These are phyloP conservation scores for Hypholoma sublateritium DNA, from an alignment of 768 basidiomycete genomes.

Conservation along the genomic window DNA sequence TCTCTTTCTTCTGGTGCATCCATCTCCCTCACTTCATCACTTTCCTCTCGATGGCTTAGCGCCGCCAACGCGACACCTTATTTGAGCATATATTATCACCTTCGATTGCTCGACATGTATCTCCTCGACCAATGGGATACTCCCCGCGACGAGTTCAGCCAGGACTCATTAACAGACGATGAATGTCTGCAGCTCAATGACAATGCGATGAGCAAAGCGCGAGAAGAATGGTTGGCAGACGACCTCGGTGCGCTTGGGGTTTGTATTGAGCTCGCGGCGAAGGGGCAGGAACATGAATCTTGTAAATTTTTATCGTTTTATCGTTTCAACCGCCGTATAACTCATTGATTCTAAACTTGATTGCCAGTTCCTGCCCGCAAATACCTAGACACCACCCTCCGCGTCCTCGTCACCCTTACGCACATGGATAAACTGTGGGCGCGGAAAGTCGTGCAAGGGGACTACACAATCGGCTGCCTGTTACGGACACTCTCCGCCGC, in stretches of 20 bases:
- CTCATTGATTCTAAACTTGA: not conserved
- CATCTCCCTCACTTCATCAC: slow-evolving; percentile 35
- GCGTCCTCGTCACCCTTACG: slow-evolving; percentile 71
- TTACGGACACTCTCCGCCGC: slow-evolving; percentile 46
- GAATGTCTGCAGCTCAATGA: slow-evolving; percentile 9
- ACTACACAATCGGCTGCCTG: slow-evolving; percentile 45
- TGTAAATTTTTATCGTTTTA: slow-evolving; percentile 14
- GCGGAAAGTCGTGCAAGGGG: slow-evolving; percentile 44
- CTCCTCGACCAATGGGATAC: slow-evolving; percentile 57
- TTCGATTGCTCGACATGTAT: slow-evolving; percentile 62
- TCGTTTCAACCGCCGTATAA: not conserved
- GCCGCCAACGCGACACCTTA: slow-evolving; percentile 22
- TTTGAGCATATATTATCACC: slow-evolving; percentile 51
- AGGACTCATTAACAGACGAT: slow-evolving; percentile 9
- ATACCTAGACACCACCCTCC: slow-evolving; percentile 58
- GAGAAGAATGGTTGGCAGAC: slow-evolving; percentile 45
- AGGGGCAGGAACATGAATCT: slow-evolving; percentile 13
- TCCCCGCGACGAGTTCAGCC: slow-evolving; percentile 3
- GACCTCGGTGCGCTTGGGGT: slow-evolving; percentile 53
- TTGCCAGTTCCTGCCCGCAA: slow-evolving; percentile 32
- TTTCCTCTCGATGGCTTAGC: slow-evolving; percentile 30
- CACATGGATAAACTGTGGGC: slow-evolving; percentile 64
- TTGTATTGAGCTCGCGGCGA: slow-evolving; percentile 37
- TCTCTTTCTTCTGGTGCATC: slow-evolving; percentile 32
- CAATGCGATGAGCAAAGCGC: slow-evolving; percentile 31